Evolutionary conservation across 768 basidiomycete genomes (phyloP), one percentile per base, ranked within the genome.

Genomic region (Podaxis sp.): DNA sequence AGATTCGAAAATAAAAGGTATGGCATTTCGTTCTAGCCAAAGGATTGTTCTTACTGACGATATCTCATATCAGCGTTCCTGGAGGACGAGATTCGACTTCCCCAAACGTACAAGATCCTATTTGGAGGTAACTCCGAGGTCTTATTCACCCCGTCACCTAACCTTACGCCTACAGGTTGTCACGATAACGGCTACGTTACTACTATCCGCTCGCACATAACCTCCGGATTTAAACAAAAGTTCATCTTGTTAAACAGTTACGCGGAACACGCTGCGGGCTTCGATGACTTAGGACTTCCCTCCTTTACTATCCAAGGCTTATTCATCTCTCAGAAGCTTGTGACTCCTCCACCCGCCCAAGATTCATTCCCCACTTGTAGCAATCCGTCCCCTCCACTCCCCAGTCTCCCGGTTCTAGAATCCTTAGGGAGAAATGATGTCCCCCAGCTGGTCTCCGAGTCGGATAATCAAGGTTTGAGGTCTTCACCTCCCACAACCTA

Each of bases 1-100:
- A 29, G 89, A 91, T 71, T 81, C 85, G 49, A 91, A 91, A 74
- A 83, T 91, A 70, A 89, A 88, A 80, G 86, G 90, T 88, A 66
- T 54, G 70, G 72, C 73, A 40, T 53, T 43, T 38, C 17, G 15
- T 57, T 49, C 7, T 22, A 65, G 40, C 46, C 37, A 37, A 46
- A 58, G 58, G 58, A n/a, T 2, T 11, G 19, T 47, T 25, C 51
- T 13, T 29, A 25, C 17, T 60, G 43, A 65, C 22, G 52, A 22
- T 37, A n/a, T 11, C 38, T 5, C 72, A 59, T 33, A 6, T 54
- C 69, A 86, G 74, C 81, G 64, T 81, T 81, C 66, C 77, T 90
- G 36, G 82, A 85, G 66, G 83, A 86, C 63, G 85, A 86, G 67
- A 83, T 85, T 50, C 82, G 80, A 53, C 74, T 85, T 61, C 83